A percentile compares a stretch with the other conserved stretches of the same genome.
phyloP scores from a whole-genome alignment of 2,329 filamentous ascomycete genomes.

The Calonectria henricotiae region DNA sequence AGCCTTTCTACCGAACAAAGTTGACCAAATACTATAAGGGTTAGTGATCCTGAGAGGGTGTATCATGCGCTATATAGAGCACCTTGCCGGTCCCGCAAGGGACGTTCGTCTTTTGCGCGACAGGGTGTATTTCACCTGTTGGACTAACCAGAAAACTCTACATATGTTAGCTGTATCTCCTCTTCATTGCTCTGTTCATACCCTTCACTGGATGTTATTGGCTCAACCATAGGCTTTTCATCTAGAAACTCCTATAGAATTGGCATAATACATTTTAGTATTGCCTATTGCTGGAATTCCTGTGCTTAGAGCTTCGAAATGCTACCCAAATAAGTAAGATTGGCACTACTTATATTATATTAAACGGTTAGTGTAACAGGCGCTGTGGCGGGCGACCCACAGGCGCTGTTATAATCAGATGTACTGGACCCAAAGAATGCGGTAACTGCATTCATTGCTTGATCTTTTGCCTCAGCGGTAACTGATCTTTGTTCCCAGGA shows the following conservation, averaged over 20 bases:
- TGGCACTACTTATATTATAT: not conserved
- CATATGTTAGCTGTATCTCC: not conserved
- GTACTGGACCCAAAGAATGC: no score
- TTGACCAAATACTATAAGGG: not conserved
- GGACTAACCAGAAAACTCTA: not conserved
- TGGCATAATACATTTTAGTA: not conserved
- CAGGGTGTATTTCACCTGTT: not conserved
- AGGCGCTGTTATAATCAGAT: no score
- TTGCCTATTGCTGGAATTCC: conserved; percentile 1
- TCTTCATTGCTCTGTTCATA: not conserved
- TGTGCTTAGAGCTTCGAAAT: not conserved
- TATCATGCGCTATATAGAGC: no score
- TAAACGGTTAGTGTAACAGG: no score
- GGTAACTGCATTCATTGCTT: no score
- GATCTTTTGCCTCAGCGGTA: no score
- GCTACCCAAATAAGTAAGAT: not conserved
- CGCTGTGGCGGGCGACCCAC: no score
- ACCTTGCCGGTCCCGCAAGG: no score
- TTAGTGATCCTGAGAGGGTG: not conserved
- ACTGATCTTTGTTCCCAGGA: no score
- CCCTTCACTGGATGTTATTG: not conserved
- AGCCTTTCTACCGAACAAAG: not conserved
- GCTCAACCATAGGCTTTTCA: not conserved
- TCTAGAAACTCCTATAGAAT: not conserved
- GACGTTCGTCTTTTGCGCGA: no score